These are phyloP conservation scores for Martiniozyma asiatica DNA, from an alignment of 1,139 yeast species.

Conservation along the genomic window DNA sequence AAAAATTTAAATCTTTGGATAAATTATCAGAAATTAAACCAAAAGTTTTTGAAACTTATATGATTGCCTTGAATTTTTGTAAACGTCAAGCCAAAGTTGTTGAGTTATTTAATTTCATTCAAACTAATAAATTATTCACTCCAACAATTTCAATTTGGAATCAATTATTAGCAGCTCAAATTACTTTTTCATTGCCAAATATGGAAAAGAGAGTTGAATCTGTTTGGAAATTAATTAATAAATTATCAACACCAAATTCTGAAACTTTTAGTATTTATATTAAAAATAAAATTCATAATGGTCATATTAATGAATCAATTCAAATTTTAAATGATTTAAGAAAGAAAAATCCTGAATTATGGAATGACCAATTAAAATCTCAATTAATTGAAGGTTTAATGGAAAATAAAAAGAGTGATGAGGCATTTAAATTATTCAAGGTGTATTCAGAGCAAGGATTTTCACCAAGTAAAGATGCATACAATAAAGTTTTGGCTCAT, in stretches of 20 bases:
- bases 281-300: conserved; percentile 23
- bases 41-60: conserved; percentile 8
- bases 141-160: conserved; percentile 31
- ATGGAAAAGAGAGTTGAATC: conserved; percentile 22
- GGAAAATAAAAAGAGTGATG: conserved; percentile 10
- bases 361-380: conserved; percentile 15
- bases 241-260: conserved; percentile 19
- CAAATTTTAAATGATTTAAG: conserved; percentile 23
- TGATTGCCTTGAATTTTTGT: conserved; percentile 9
- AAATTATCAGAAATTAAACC: conserved; percentile 8
- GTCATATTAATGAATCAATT: conserved; percentile 23
- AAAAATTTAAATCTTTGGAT: conserved; percentile 4
- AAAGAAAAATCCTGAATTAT: conserved; percentile 11
- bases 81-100: conserved; percentile 10
- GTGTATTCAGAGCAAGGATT: conserved; percentile 12
- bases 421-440: conserved; percentile 17
- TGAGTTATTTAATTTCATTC: conserved; percentile 16
- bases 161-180: conserved; percentile 30
- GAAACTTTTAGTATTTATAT: conserved; percentile 29
- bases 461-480: conserved; percentile 25
- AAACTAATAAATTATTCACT: conserved; percentile 7
- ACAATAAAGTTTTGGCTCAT: conserved; percentile 28
- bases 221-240: conserved; percentile 26
- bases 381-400: conserved; percentile 17
- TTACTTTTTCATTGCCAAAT: conserved; percentile 21